Evolutionary conservation across 306 rosid genomes (phyloP).

Genomic region (Begonia loranthoides): DNA sequence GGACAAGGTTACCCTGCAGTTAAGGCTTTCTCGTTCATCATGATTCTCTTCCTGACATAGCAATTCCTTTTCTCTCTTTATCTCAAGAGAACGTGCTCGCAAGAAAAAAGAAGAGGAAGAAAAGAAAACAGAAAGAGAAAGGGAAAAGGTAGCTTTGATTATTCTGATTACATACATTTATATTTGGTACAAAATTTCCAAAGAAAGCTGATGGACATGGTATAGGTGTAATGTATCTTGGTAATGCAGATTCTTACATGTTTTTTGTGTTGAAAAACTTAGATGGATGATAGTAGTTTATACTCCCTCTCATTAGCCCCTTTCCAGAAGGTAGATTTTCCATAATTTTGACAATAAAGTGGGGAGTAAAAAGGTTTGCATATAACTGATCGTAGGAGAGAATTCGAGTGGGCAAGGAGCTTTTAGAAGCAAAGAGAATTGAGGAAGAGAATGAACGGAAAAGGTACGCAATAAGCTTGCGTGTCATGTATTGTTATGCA

Average conservation of each 20-base stretch:
- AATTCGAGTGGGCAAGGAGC: conserved; percentile 91
- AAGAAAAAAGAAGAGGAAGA: conserved; percentile 99
- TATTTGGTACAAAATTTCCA: too few relatives aligned
- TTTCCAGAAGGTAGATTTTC: too few relatives aligned
- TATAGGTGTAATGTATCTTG: too few relatives aligned
- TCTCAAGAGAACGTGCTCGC: conserved; percentile 83
- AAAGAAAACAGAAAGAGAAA: conserved; percentile 70
- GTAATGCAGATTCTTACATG: too few relatives aligned
- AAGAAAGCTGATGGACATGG: too few relatives aligned
- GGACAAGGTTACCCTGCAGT: not conserved
- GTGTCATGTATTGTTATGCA: too few relatives aligned
- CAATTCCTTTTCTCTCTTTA: conserved; percentile 7
- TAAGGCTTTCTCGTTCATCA: conserved; percentile 3
- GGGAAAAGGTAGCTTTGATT: conserved; percentile 54
- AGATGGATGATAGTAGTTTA: too few relatives aligned
- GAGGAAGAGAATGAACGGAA: conserved; percentile 94
- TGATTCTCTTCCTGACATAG: conserved; percentile 4
- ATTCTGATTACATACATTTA: conserved; percentile 11
- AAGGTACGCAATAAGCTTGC: conserved; percentile 36
- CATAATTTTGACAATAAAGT: too few relatives aligned
- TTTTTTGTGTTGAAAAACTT: too few relatives aligned
- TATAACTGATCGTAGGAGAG: conserved; percentile 43
- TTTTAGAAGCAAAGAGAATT: conserved; percentile 89
- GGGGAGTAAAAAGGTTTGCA: too few relatives aligned
- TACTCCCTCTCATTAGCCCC: too few relatives aligned